phyloP scores from a whole-genome alignment of 768 basidiomycete species.

The Sutorius australiensis region DNA sequence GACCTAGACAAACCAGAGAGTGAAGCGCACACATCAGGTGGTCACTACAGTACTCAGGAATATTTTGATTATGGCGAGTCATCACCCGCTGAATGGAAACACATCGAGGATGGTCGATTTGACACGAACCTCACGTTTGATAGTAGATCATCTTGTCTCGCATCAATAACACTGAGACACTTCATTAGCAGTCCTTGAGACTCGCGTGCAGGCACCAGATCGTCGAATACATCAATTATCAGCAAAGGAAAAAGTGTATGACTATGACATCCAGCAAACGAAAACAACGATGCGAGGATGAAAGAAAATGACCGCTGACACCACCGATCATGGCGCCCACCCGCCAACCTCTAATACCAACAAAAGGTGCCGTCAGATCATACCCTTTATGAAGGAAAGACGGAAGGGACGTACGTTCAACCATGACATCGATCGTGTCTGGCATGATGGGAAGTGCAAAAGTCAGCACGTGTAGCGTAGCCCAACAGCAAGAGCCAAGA shows the following conservation, averaged over 20 bases:
- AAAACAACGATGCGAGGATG: neutral
- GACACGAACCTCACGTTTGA: too few species aligned
- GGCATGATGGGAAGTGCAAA: neutral
- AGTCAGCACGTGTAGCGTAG: neutral
- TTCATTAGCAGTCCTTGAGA: too few species aligned
- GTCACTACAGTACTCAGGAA: too few species aligned
- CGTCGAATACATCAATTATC: neutral
- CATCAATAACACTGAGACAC: too few species aligned
- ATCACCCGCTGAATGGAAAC: too few species aligned
- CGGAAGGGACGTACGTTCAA: slow-evolving; percentile 68
- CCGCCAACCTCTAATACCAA: slow-evolving; percentile 16
- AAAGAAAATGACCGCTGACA: neutral
- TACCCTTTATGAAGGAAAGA: neutral
- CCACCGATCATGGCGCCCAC: slow-evolving; percentile 10
- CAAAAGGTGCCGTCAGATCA: neutral
- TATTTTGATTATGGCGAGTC: too few species aligned
- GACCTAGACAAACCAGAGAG: too few species aligned
- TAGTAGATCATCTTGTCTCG: too few species aligned
- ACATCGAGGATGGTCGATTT: too few species aligned
- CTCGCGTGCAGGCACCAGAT: too few species aligned
- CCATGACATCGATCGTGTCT: slow-evolving; percentile 97
- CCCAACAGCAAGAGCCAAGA: too few species aligned
- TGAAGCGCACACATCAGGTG: too few species aligned
- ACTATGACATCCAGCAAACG: neutral
- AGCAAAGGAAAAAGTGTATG: neutral